Conservation (phyloP, 2,329 filamentous ascomycete species). For the Xylaria sp. region DNA sequence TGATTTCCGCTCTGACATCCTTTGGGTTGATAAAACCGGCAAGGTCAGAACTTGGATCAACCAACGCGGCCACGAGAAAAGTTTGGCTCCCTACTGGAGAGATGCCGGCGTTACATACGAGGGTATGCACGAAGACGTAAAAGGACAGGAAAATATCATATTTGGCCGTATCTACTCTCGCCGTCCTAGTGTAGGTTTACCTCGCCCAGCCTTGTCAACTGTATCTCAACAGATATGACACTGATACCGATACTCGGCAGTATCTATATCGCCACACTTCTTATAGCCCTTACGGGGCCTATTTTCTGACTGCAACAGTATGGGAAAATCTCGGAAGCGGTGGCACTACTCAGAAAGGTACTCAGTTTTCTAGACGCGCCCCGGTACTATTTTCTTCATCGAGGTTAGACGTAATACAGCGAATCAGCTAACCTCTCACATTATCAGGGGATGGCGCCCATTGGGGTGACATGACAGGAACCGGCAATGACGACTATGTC, state of each 20-base stretch:
- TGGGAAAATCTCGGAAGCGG: constrained; percentile 5
- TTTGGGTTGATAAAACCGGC: constrained; percentile 10
- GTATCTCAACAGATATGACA: not conserved
- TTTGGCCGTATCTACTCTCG: constrained; percentile 9
- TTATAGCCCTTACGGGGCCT: not conserved
- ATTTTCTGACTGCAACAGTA: not conserved
- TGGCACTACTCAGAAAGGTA: not conserved
- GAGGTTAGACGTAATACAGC: no score
- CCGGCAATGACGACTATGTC: constrained; percentile 14
- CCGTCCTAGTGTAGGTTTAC: constrained; percentile 1
- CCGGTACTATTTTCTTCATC: no score
- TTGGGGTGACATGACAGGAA: constrained; percentile 2
- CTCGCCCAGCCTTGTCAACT: no score
- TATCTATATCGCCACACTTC: not conserved
- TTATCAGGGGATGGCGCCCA: not conserved
- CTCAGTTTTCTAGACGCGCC: not conserved
- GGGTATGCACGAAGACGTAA: constrained; percentile 9
- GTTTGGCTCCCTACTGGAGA: constrained; percentile 1
- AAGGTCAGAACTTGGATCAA: constrained; percentile 10
- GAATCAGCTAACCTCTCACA: not conserved
- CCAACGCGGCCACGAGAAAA: not conserved
- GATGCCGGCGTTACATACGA: not conserved
- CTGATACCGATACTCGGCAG: not conserved
- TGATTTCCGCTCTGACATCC: not conserved
- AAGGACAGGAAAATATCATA: constrained; percentile 10